These are phyloP conservation scores for Kodamaea sp. DNA, from an alignment of 1,139 yeast genomes.

Conservation along the genomic window DNA sequence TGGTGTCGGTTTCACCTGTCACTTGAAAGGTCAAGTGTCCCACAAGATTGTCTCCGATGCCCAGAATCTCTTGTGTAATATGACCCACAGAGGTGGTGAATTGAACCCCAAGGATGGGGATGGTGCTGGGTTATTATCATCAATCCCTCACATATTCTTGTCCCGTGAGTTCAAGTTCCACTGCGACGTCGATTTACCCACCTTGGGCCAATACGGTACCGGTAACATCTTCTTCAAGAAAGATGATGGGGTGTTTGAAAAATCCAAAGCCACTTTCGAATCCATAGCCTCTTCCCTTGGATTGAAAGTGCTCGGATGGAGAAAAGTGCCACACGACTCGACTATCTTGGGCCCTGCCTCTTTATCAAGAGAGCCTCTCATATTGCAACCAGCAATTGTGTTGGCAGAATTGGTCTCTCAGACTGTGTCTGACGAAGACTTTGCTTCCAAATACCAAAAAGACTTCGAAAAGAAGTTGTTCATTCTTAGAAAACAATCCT, in stretches of 20 bases:
- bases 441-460: slow-evolving; percentile 58
- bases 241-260: slow-evolving; percentile 64
- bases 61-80: slow-evolving; percentile 81
- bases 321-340: slow-evolving; percentile 93
- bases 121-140: slow-evolving; percentile 96
- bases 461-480: slow-evolving; percentile 82
- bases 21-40: slow-evolving; percentile 82
- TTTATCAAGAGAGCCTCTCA: slow-evolving; percentile 85
- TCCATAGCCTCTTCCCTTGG: slow-evolving; percentile 75
- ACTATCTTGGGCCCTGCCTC: slow-evolving; percentile 95
- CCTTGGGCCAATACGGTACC: slow-evolving; percentile 85
- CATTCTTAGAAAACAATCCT: slow-evolving; percentile 83
- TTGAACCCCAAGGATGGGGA: slow-evolving; percentile 97
- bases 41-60: slow-evolving; percentile 96
- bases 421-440: slow-evolving; percentile 50
- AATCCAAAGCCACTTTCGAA: slow-evolving; percentile 77
- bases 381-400: slow-evolving; percentile 86
- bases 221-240: slow-evolving; percentile 93
- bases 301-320: slow-evolving; percentile 88
- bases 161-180: slow-evolving; percentile 76
- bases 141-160: slow-evolving; percentile 88
- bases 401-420: slow-evolving; percentile 52
- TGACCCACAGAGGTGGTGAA: slow-evolving; percentile 99
- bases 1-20: slow-evolving; percentile 98
- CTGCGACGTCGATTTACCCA: slow-evolving; percentile 63